Conservation (phyloP, 1,284 basidiomycete species). For the Trichosporon faecale region DNA sequence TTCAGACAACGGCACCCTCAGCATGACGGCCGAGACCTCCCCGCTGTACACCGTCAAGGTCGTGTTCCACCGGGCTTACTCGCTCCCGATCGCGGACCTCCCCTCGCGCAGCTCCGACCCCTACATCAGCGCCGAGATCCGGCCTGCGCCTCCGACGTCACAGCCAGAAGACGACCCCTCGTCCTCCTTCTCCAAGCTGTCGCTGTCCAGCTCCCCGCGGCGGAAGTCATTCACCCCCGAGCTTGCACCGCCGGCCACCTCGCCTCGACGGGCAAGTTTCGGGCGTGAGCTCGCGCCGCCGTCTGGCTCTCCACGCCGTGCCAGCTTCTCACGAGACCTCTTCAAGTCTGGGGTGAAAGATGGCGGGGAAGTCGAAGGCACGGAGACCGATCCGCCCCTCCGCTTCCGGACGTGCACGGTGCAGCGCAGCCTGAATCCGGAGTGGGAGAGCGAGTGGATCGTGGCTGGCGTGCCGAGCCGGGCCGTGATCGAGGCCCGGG, state of each 20-base stretch:
- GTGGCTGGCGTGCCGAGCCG: conserved; percentile 53
- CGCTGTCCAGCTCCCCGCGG: not conserved
- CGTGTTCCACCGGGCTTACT: conserved; percentile 52
- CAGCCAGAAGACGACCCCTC: not conserved
- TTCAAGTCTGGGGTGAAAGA: not conserved
- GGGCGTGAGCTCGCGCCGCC: not conserved
- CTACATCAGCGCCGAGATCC: conserved; percentile 48
- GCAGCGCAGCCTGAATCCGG: conserved; percentile 50
- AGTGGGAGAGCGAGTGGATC: conserved; percentile 54
- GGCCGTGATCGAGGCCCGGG: conserved; percentile 45
- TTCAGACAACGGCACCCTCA: not conserved
- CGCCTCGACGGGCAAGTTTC: not conserved
- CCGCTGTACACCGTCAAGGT: conserved; percentile 53
- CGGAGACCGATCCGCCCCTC: conserved; percentile 43
- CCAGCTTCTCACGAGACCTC: not conserved
- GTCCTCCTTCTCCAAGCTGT: not conserved
- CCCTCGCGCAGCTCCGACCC: conserved; percentile 53
- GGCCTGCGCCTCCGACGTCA: conserved; percentile 18
- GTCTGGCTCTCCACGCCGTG: not conserved
- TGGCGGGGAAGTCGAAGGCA: conserved; percentile 6
- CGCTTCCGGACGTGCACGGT: conserved; percentile 53
- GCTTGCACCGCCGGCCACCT: not conserved
- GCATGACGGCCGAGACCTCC: conserved; percentile 15
- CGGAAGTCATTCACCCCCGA: not conserved
- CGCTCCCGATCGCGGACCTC: conserved; percentile 54